Percentiles rank a stretch among this genome's conserved stretches.
These are phyloP conservation scores for Solanum infundibuliforme DNA, from an alignment of 257 asterid genomes.

Conservation along the genomic window DNA sequence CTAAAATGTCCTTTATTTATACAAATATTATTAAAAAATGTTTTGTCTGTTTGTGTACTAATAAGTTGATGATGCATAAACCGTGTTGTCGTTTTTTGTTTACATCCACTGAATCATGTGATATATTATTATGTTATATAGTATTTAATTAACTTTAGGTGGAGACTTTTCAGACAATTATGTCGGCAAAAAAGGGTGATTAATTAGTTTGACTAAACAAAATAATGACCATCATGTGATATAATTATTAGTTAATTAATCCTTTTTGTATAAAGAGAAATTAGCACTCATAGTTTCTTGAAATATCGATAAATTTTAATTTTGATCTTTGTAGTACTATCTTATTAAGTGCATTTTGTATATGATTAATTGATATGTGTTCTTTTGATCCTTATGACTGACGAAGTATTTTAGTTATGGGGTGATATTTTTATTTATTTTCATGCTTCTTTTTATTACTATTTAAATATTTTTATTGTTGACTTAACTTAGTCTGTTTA, in stretches of 20 bases:
- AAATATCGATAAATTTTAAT: not conserved
- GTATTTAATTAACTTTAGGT: not conserved
- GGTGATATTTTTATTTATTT: not conserved
- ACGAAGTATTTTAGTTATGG: not conserved
- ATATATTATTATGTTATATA: not conserved
- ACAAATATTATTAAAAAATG: not conserved
- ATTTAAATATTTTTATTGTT: no score
- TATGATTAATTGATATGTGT: no score
- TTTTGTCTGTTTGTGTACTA: not conserved
- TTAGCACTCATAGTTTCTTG: not conserved
- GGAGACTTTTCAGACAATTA: not conserved
- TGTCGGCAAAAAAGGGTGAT: not conserved
- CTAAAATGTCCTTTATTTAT: not conserved
- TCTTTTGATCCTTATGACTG: no score
- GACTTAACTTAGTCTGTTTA: no score
- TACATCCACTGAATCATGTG: not conserved
- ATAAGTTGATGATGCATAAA: not conserved
- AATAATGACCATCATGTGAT: not conserved
- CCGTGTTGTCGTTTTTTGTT: not conserved
- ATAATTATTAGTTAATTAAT: not conserved
- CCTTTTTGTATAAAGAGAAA: not conserved
- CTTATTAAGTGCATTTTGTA: not conserved
- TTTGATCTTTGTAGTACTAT: not conserved
- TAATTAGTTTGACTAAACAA: not conserved
- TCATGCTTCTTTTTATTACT: no score